These are phyloP conservation scores for Ophiorrhiza pumila DNA, from an alignment of 257 asterid species.

Conservation along the genomic window DNA sequence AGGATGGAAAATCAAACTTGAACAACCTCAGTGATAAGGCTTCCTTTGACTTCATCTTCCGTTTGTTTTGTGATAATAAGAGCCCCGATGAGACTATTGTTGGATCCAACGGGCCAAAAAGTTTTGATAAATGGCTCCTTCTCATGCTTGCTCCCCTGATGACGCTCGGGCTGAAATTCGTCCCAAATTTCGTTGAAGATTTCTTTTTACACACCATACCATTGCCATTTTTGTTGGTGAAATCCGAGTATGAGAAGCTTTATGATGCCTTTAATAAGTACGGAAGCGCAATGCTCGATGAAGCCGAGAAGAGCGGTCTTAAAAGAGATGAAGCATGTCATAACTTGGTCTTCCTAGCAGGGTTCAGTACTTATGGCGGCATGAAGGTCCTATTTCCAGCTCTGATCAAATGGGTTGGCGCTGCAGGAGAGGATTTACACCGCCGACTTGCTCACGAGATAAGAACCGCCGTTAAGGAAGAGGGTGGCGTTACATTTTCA, in stretches of 20 bases:
- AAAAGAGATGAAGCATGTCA: constrained; percentile 78
- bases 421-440: constrained; percentile 55
- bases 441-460: constrained; percentile 55
- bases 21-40: constrained; percentile 42
- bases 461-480: constrained; percentile 41
- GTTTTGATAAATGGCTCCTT: constrained; percentile 51
- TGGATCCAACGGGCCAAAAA: constrained; percentile 43
- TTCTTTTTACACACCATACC: constrained; percentile 46
- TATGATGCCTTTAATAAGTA: constrained; percentile 37
- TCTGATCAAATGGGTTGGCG: constrained; percentile 56
- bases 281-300: constrained; percentile 39
- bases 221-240: constrained; percentile 40
- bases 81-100: constrained; percentile 33
- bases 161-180: constrained; percentile 36
- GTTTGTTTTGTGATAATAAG: constrained; percentile 42
- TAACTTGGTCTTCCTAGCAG: constrained; percentile 72
- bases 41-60: constrained; percentile 69
- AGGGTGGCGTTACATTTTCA: constrained; percentile 38
- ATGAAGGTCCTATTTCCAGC: constrained; percentile 61
- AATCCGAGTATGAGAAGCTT: constrained; percentile 46
- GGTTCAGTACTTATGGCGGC: constrained; percentile 88
- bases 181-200: constrained; percentile 59
- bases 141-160: constrained; percentile 57
- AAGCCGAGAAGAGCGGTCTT: constrained; percentile 48
- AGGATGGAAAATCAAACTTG: constrained; percentile 40